Percentiles rank a stretch among this genome's conserved stretches.
Evolutionary conservation across 345 rosid genomes (phyloP).

Genomic region (Brassica incana): DNA sequence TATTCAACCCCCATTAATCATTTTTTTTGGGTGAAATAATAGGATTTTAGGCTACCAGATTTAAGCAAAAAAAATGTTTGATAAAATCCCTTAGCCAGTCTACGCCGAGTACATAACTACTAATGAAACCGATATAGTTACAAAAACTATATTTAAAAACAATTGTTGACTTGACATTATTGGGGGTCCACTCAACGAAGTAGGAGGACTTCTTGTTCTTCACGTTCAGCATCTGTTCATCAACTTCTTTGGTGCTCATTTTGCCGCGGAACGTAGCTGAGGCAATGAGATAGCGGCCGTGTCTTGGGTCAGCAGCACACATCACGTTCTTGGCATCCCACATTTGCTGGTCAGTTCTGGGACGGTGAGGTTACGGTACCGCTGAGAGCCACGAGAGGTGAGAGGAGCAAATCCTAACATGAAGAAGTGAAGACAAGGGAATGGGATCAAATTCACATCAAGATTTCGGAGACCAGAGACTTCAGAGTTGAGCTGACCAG

Average conservation of each 20-base stretch:
- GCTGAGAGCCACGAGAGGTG: background rate
- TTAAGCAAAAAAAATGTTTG: background rate
- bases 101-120: background rate
- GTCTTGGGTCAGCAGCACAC: background rate
- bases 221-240: background rate
- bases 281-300: background rate
- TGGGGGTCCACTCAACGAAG: background rate
- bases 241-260: background rate
- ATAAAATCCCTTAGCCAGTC: background rate
- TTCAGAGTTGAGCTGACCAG: background rate
- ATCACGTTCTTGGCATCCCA: background rate
- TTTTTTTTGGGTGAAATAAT: too few species aligned
- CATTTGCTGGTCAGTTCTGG: background rate
- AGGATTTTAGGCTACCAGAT: too few species aligned
- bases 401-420: background rate
- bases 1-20: too few species aligned
- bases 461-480: background rate
- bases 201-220: background rate
- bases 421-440: background rate
- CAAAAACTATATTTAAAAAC: background rate
- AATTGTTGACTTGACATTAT: background rate
- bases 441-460: background rate
- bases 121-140: background rate
- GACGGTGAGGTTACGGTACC: background rate
- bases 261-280: background rate